Evolutionary conservation across 129 eudicot genomes (phyloP).

Genomic region (Arctium minus): DNA sequence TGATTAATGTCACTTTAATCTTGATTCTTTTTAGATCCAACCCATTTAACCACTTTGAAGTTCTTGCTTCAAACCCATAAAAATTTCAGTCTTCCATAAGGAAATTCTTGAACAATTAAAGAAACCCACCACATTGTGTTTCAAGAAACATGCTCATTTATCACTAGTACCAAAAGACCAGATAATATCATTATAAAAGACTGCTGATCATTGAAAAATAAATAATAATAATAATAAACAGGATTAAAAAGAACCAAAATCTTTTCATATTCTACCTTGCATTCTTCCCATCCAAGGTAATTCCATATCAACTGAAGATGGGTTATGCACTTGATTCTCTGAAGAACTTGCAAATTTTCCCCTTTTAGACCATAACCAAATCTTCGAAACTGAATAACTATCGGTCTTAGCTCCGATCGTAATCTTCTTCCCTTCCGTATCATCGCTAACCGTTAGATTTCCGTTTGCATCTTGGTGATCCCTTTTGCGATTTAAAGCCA

Average conservation of each 20-base stretch:
- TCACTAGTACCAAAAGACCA: not conserved
- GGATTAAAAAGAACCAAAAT: constrained; percentile 7
- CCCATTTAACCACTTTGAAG: constrained; percentile 8
- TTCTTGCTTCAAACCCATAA: constrained; percentile 10
- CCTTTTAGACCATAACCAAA: constrained; percentile 63
- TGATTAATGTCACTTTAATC: constrained; percentile 5
- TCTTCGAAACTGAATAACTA: constrained; percentile 63
- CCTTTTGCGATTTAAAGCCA: constrained; percentile 46
- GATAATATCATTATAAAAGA: constrained; percentile 1
- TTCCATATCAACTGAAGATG: constrained; percentile 43
- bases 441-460: constrained; percentile 15
- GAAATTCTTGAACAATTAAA: not conserved
- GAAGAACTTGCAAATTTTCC: constrained; percentile 49
- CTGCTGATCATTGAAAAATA: constrained; percentile 12
- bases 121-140: not conserved
- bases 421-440: constrained; percentile 47
- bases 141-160: constrained; percentile 2
- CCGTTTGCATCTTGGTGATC: constrained; percentile 17
- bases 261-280: constrained; percentile 42
- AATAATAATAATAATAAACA: not conserved
- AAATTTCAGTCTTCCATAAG: not conserved
- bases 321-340: constrained; percentile 35
- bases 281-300: constrained; percentile 59
- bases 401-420: constrained; percentile 35
- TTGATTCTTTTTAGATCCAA: constrained; percentile 4